Base-by-base conservation (phyloP, 2,329 filamentous ascomycete genomes). In the Fusarium sacchari region DNA sequence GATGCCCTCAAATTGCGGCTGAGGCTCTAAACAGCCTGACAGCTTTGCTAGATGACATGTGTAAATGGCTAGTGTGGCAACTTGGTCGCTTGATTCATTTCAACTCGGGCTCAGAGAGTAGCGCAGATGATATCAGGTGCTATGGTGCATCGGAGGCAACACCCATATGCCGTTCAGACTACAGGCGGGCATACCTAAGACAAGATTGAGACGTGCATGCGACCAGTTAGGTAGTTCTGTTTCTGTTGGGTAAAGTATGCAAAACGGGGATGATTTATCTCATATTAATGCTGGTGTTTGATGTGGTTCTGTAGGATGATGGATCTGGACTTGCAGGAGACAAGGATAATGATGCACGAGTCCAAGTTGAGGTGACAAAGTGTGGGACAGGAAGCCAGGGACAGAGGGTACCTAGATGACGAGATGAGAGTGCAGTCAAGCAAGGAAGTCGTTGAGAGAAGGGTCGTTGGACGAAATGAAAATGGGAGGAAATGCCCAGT, bases 1-100 rank as follows among this genome's bases (percentile, higher is more conserved):
- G 46, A 36, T 55, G 50, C 44, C 36, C 36, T 49, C 28, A 60
- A 60, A 47, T 64, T 72, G 73, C 60, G 68, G 62, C 72, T 68
- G 69, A 52, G 30, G 30, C n/a, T 26, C 30, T 52, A n/a, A 67
- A 64, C 30, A 62, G 63, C 50, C 61, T 56, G 65, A 64, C 30
- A 62, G 63, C 50, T 63, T 56, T 66, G 43, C 44, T 40, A n/a
- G 40, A 49, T 34, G 55, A 49, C 24, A 60, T 40, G n/a, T 39
- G 63, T 55, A 69, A 76, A 66, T 68, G 72, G 72, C 64, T 69
- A 71, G 67, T 74, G 72, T 74, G 73, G 71, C 70, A 62, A 74
- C 56, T 58, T 53, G 64, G 62, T 71, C 72, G 68, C 63, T 66
- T 47, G 63, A 63, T 70, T 71, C 46, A 74, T 67, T 66, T 34